Percentiles rank a stretch among this genome's conserved stretches.
phyloP scores from a whole-genome alignment of 2,329 filamentous ascomycete species.

The Scleromitrula shiraiana region DNA sequence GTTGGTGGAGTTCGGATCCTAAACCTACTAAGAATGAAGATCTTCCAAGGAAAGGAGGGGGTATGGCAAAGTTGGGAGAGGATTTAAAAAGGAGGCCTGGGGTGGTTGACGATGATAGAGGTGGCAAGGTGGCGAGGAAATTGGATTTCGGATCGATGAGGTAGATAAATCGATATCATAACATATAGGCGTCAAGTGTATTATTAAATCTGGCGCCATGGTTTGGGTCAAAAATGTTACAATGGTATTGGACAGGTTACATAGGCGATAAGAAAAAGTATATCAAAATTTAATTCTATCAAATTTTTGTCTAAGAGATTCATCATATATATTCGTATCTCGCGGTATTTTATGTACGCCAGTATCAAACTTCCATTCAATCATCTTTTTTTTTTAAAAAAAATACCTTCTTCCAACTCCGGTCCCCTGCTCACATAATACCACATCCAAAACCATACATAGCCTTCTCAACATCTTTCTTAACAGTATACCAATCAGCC shows the following conservation, averaged over 20 bases:
- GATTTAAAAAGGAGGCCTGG: conserved; percentile 58
- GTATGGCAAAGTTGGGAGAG: conserved; percentile 67
- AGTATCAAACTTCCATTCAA: background rate
- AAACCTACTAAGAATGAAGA: conserved; percentile 75
- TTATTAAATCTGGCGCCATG: conserved; percentile 2
- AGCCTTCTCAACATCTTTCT: conserved; percentile 80
- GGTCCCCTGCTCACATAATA: conserved; percentile 32
- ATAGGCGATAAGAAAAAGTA: background rate
- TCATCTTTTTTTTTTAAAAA: too few relatives aligned
- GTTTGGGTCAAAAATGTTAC: background rate
- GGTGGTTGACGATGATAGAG: conserved; percentile 59
- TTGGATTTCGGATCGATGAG: conserved; percentile 28
- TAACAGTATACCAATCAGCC: conserved; percentile 91
- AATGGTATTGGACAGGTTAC: too few relatives aligned
- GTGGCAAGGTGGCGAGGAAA: conserved; percentile 45
- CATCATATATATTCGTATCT: background rate
- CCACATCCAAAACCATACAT: conserved; percentile 93
- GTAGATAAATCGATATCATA: conserved; percentile 6
- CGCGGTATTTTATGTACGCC: background rate
- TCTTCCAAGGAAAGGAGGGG: conserved; percentile 69
- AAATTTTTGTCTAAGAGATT: background rate
- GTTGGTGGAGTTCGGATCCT: conserved; percentile 80
- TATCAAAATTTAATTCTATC: background rate
- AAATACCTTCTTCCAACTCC: background rate
- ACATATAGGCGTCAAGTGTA: background rate